These are phyloP conservation scores for Pseudogymnoascus sp. DNA, from an alignment of 2,329 filamentous ascomycete species.

Conservation along the genomic window DNA sequence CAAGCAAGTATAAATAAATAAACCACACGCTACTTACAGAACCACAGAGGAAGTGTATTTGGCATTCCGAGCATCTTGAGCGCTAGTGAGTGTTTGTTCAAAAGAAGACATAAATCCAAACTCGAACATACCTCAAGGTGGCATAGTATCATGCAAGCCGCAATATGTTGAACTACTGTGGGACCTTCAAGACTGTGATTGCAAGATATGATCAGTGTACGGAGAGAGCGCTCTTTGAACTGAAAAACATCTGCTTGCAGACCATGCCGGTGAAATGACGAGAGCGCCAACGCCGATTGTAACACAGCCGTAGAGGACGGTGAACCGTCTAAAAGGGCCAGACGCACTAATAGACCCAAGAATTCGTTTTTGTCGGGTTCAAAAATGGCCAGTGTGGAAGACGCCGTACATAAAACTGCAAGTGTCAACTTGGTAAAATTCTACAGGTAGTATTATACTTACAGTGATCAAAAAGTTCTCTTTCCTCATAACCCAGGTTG, in stretches of 20 bases:
- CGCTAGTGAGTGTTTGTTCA: conserved; percentile 16
- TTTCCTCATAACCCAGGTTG: conserved; percentile 17
- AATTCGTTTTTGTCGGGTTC: conserved; percentile 20
- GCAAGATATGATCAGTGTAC: conserved; percentile 18
- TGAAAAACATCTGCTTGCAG: conserved; percentile 19
- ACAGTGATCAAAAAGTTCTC: conserved; percentile 22
- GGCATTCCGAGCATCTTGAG: conserved; percentile 20
- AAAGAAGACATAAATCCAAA: conserved; percentile 14
- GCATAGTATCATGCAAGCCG: conserved; percentile 21
- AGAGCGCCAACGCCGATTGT: conserved; percentile 21
- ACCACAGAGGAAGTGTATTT: conserved; percentile 17
- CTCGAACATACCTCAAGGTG: conserved; percentile 21
- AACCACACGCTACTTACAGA: conserved; percentile 19
- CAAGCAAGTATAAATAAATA: conserved; percentile 17
- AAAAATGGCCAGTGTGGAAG: conserved; percentile 20
- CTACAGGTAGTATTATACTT: conserved; percentile 13
- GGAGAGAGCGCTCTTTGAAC: conserved; percentile 19
- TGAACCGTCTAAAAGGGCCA: conserved; percentile 21
- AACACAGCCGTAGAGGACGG: conserved; percentile 20
- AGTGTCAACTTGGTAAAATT: conserved; percentile 17
- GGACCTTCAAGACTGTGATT: conserved; percentile 16
- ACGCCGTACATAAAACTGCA: conserved; percentile 19
- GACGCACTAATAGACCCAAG: conserved; percentile 19
- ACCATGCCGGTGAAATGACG: conserved; percentile 20
- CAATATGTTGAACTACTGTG: conserved; percentile 21